These are phyloP conservation scores for Phyllosticta citrichinensis DNA, from an alignment of 2,329 filamentous ascomycete genomes.

Conservation along the genomic window DNA sequence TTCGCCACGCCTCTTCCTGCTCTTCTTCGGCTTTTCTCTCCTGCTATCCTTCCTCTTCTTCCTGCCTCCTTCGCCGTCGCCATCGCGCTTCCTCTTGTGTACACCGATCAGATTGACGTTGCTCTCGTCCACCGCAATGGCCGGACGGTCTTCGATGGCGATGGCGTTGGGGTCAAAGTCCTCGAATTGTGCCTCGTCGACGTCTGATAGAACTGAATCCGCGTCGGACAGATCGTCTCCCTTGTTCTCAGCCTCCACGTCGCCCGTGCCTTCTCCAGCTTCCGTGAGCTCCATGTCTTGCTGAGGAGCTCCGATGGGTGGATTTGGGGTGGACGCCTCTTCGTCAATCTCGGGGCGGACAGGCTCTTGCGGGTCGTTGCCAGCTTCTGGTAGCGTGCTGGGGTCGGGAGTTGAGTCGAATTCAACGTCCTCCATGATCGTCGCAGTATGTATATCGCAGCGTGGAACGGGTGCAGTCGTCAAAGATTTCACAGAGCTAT, in stretches of 20 bases:
- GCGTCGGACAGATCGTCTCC: constrained; percentile 43
- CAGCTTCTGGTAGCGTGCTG: constrained; percentile 35
- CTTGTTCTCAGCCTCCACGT: constrained; percentile 27
- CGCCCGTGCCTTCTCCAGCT: constrained; percentile 25
- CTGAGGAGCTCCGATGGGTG: constrained; percentile 32
- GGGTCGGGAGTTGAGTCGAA: constrained; percentile 30
- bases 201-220: constrained; percentile 53
- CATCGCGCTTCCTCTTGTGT: constrained; percentile 56
- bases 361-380: constrained; percentile 36
- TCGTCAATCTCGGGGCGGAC: constrained; percentile 39
- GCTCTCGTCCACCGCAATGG: constrained; percentile 50
- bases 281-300: constrained; percentile 38
- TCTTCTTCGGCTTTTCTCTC: constrained; percentile 43
- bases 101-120: constrained; percentile 52
- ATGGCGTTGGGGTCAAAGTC: constrained; percentile 54
- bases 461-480: not conserved
- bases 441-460: not conserved
- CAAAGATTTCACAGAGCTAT: not conserved
- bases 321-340: constrained; percentile 36
- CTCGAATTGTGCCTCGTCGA: constrained; percentile 56
- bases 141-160: constrained; percentile 49
- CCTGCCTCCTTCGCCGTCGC: constrained; percentile 47
- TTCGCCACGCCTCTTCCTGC: constrained; percentile 40
- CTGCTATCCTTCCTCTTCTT: constrained; percentile 59
- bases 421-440: constrained; percentile 17